These are phyloP conservation scores for Atkinsonella texensis DNA, from an alignment of 2,329 filamentous ascomycete species.

Conservation along the genomic window DNA sequence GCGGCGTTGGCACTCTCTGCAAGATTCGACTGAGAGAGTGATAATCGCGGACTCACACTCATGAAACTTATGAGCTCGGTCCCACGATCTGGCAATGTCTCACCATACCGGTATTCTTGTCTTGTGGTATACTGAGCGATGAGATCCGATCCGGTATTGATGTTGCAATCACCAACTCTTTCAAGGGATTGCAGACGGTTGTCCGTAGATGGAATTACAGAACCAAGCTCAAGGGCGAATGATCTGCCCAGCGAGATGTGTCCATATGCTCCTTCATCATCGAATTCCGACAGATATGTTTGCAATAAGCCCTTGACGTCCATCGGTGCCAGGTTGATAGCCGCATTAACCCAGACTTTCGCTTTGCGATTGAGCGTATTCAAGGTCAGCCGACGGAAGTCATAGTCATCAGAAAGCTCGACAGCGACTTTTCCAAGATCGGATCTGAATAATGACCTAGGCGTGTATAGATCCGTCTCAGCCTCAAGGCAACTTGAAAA, in stretches of 20 bases:
- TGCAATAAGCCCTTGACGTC: slow-evolving; percentile 93
- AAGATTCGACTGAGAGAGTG: slow-evolving; percentile 38
- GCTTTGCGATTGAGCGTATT: slow-evolving; percentile 66
- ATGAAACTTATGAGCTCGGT: slow-evolving; percentile 52
- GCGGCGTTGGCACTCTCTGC: slow-evolving; percentile 46
- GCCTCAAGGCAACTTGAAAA: slow-evolving; percentile 91
- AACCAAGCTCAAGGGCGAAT: slow-evolving; percentile 87
- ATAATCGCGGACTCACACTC: slow-evolving; percentile 39
- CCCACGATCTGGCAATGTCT: slow-evolving; percentile 58
- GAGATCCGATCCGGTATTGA: slow-evolving; percentile 92
- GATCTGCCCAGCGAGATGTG: slow-evolving; percentile 88
- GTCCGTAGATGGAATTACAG: slow-evolving; percentile 73
- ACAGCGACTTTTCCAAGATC: slow-evolving; percentile 66
- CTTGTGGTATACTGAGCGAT: slow-evolving; percentile 94
- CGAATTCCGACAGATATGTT: slow-evolving; percentile 90
- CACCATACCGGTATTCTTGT: slow-evolving; percentile 86
- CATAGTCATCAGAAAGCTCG: slow-evolving; percentile 88
- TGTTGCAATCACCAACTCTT: slow-evolving; percentile 55
- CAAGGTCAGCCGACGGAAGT: slow-evolving; percentile 67
- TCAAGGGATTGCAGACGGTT: slow-evolving; percentile 77
- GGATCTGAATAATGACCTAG: slow-evolving; percentile 70
- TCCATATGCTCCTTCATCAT: slow-evolving; percentile 81
- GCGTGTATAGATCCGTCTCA: slow-evolving; percentile 88
- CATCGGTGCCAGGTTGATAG: slow-evolving; percentile 74
- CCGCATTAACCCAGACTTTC: slow-evolving; percentile 65